Conservation (phyloP, 2,329 filamentous ascomycete genomes). For the Pyrenophora graminea region DNA sequence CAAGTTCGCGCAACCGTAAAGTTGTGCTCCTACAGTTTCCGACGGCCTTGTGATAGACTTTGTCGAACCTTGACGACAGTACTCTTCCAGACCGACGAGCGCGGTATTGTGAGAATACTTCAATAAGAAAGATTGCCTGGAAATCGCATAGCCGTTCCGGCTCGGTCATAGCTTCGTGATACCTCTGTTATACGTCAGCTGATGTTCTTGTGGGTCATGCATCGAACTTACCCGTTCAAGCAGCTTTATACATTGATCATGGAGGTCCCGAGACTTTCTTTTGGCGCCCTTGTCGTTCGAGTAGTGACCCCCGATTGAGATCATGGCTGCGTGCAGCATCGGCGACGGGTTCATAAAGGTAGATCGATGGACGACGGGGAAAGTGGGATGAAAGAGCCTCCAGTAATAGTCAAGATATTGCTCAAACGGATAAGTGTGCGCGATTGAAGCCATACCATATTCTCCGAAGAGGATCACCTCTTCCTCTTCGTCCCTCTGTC, state of each 20-base stretch:
- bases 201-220: neutral
- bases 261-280: conserved; percentile 45
- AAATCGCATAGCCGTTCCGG: conserved; percentile 46
- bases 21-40: conserved; percentile 24
- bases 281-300: conserved; percentile 41
- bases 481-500: conserved; percentile 45
- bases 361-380: conserved; percentile 51
- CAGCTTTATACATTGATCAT: conserved; percentile 49
- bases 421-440: conserved; percentile 41
- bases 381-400: conserved; percentile 51
- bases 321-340: conserved; percentile 51
- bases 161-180: conserved; percentile 29
- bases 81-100: conserved; percentile 45
- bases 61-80: conserved; percentile 46
- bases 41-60: conserved; percentile 40
- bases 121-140: conserved; percentile 52
- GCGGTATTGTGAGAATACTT: conserved; percentile 49
- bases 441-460: conserved; percentile 46
- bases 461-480: conserved; percentile 40
- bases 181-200: conserved; percentile 34
- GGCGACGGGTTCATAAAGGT: conserved; percentile 48
- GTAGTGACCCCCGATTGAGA: conserved; percentile 51
- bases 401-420: conserved; percentile 53
- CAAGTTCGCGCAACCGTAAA: conserved; percentile 21
- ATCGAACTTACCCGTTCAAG: conserved; percentile 38